Evolutionary conservation across 2,329 filamentous ascomycete genomes (phyloP).

Genomic region (Monosporascus cannonballus): DNA sequence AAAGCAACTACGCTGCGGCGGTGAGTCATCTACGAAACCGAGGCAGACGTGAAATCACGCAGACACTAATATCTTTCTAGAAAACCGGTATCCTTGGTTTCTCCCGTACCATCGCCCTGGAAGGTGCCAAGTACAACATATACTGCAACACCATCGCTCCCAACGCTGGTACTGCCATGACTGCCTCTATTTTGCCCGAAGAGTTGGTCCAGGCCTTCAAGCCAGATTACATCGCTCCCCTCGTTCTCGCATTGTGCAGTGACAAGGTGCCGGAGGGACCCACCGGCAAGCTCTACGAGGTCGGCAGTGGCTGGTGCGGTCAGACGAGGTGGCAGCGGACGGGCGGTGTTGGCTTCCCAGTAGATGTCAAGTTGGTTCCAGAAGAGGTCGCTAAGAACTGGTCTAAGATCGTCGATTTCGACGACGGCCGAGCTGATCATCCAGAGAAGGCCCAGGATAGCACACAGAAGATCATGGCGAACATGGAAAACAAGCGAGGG

Average conservation of each 20-base stretch:
- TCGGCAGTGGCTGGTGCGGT: constrained; percentile 88
- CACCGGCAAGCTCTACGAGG: constrained; percentile 87
- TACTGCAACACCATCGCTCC: constrained; percentile 97
- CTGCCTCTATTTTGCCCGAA: constrained; percentile 86
- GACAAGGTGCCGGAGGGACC: constrained; percentile 80
- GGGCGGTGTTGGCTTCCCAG: constrained; percentile 84
- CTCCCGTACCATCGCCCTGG: constrained; percentile 84
- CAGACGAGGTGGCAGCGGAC: constrained; percentile 92
- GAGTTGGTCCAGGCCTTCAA: constrained; percentile 99
- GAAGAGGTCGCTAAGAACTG: constrained; percentile 75
- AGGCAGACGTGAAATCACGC: constrained; percentile 2
- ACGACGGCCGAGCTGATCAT: constrained; percentile 80
- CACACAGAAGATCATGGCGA: constrained; percentile 69
- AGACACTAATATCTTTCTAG: constrained; percentile 33
- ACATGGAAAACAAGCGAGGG: constrained; percentile 71
- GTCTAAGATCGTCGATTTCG: constrained; percentile 78
- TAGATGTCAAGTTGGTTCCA: constrained; percentile 75
- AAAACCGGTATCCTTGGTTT: constrained; percentile 93
- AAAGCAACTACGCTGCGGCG: constrained; percentile 92
- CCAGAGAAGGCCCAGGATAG: constrained; percentile 74
- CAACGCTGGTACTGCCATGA: constrained; percentile 95
- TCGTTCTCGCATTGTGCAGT: constrained; percentile 77
- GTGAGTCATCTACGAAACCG: constrained; percentile 41
- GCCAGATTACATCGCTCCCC: constrained; percentile 93
- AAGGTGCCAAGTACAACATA: constrained; percentile 97